These are phyloP conservation scores for Phytomonas sp. DNA, from an alignment of 208 protist species.

Conservation along the genomic window DNA sequence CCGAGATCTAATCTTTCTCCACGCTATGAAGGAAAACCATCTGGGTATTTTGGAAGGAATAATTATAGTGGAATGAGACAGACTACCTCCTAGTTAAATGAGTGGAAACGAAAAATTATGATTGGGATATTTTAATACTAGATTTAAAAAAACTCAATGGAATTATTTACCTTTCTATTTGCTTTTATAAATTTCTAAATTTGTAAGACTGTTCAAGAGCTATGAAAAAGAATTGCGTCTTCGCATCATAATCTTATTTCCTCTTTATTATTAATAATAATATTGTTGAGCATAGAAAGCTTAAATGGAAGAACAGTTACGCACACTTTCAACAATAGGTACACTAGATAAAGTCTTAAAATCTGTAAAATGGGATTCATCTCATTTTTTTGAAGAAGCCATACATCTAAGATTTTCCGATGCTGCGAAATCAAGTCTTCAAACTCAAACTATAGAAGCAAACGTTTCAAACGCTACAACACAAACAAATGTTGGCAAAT, in stretches of 20 bases:
- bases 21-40: conserved; percentile 71
- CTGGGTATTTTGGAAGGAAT: conserved; percentile 61
- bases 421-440: background rate
- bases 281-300: background rate
- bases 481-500: background rate
- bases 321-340: conserved; percentile 9
- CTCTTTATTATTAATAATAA: background rate
- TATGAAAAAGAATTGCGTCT: conserved; percentile 2
- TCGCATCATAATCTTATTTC: background rate
- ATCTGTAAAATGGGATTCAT: background rate
- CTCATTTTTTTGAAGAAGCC: background rate
- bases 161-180: conserved; percentile 1
- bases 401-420: background rate
- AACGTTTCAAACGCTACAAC: background rate
- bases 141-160: background rate
- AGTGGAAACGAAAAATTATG: background rate
- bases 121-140: background rate
- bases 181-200: background rate
- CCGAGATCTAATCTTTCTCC: conserved; percentile 59
- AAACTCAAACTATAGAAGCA: background rate
- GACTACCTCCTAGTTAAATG: conserved; percentile 15
- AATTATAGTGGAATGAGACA: conserved; percentile 83
- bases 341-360: conserved; percentile 1
- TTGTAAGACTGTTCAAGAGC: background rate
- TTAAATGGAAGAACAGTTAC: background rate